Base-by-base conservation (phyloP, 148 eudicot species). In the Camellia sinensis region DNA sequence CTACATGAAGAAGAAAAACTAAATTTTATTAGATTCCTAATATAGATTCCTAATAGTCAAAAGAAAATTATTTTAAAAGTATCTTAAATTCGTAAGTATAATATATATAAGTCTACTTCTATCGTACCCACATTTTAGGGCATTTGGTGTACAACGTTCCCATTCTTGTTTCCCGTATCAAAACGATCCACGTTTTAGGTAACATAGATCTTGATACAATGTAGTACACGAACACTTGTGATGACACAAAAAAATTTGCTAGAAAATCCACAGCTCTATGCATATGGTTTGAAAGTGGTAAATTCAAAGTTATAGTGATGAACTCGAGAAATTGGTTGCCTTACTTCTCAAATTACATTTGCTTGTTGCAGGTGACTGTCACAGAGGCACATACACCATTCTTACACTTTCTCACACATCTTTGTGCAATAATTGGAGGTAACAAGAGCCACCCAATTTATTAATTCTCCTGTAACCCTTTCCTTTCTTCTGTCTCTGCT, bases 341-440 rank as follows among this genome's bases (percentile, higher is more conserved):
- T 66, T 21, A 41, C 6, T 19, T 44, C 22, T 37, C 10, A 9
- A 2, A 74, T 48, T 22, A 18, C 59, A 22, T 69, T 73, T 70
- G 46, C 7, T 75, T 84, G 41, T 73, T 87, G 67, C 88, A 94
- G 98, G 98, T 94, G 79, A 94, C 97, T 18, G 88, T 87, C 81
- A 82, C 78, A 46, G 98, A 94, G 90, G 80, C 80, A 75, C 88
- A 86, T 63, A 79, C 82, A 68, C 81, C 97, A 41, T 94, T 94
- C 83, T 82, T 94, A 76, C 98, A 94, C 85, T 94, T 94, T 84
- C n/a, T 94, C 75, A 94, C 98, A 3, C 85, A 91, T 84, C 87
- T 94, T 59, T 94, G 98, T 85, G 98, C 97, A 41, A 92, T 94
- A 8, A 87, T 92, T 3, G 98, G 98, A 89, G 98, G 98, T 94